Base-by-base conservation (phyloP, 2,329 filamentous ascomycete species). In the Bisporella sp. region DNA sequence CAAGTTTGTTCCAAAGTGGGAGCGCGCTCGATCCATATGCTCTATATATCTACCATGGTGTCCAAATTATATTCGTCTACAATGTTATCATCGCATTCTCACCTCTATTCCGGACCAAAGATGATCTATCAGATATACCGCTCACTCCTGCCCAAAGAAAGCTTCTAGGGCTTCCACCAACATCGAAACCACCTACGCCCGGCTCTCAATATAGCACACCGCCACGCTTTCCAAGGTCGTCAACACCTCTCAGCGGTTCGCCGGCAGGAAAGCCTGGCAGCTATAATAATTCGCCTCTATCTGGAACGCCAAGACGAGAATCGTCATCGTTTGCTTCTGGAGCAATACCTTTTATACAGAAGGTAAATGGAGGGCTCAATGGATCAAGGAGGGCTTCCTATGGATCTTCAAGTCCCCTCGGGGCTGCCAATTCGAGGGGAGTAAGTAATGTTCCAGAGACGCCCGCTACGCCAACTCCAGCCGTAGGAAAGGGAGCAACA, bases 71-170 rank as follows among this genome's bases (percentile, higher is more conserved):
- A 2, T 82, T 85, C 3, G 58, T 86, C 45, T 68, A 85, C 62
- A 95, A 95, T 68, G 86, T 95, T 48, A 65, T 73, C 55, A 62
- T 84, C 49, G 87, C 89, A 37, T 71, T 88, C 51, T 73, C 82
- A 43, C 93, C 92, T 2, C 77, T 96, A 9, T 69, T 89, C 61
- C 79, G 84, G 56, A 75, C 78, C 41, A 76, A 76, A 59, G 93
- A 97, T 67, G 79, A 90, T 55, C 78, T 96, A 56, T 75, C 83
- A 67, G 93, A 99, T 67, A 95, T 99, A 46, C 83, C 92, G 54
- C 78, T 99, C 58, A 96, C 92, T 1, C 84, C 88, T n/a, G 82
- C 84, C 9, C 93, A 97, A 72, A 86, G 92, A 54, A 78, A 84
- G 56, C 78, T 96, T 11, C 81, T 99, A 47, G 91, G 90, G 45